Evolutionary conservation across 805 yeast species (phyloP), one percentile per base, ranked within the genome.

Genomic region (Lipomyces lipofer): DNA sequence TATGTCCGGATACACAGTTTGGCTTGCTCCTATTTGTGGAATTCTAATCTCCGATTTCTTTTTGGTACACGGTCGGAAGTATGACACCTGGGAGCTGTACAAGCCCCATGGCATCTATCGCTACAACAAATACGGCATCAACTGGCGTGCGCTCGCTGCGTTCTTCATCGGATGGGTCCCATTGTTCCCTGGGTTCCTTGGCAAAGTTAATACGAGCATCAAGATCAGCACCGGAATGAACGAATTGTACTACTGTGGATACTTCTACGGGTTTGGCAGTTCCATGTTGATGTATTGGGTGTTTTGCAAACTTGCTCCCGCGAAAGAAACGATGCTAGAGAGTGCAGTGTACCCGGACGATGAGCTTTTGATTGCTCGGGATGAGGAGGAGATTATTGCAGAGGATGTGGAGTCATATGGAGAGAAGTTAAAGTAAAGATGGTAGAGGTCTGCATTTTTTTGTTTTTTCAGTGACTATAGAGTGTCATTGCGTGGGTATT

Each of bases 91-190:
- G 4, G 77, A 79, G 52, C 63, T 77, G 45, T 80, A 71, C 17
- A 54, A 64, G 28, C 47, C 65, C 2, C 57, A 64, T 6, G 75
- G 76, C 6, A 68, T 68, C 28, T 80, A 77, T 63, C 29, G 36
- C 12, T 77, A 74, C 71, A 74, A 74, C 64, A 65, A 64, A 54
- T 57, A 66, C 29, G 83, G 82, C 8, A 45, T 73, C 58, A 76
- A 79, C 63, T 73, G 73, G 72, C 69, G 77, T 60, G 72, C 74
- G 13, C 49, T 73, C 10, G 45, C 68, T 3, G 68, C 75, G 8
- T 77, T 53, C 52, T 33, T 42, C 3, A 58, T 49, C 29, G 71
- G 69, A 43, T 54, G 67, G 58, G 64, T 63, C 19, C 64, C 65
- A 21, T 45, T 57, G 29, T 51, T 65, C 4, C 66, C 67, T 9